These are phyloP conservation scores for Trypanosomatidae sp. DNA, from an alignment of 208 protist genomes.

Conservation along the genomic window DNA sequence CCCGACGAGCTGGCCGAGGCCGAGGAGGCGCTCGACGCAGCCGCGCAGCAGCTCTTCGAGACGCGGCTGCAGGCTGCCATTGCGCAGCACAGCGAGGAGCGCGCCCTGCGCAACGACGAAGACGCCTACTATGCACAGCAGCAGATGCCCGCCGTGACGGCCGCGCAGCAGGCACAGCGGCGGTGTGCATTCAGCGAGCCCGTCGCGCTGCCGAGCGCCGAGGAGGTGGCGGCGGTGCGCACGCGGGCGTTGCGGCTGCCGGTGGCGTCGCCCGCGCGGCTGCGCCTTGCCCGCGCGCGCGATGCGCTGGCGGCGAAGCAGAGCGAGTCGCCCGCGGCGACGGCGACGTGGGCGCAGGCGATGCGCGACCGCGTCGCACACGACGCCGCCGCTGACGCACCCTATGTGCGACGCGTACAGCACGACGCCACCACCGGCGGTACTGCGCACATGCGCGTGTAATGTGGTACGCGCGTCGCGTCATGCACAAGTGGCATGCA, in stretches of 20 bases:
- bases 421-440: too few relatives aligned
- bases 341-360: too few relatives aligned
- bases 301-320: slow-evolving; percentile 25
- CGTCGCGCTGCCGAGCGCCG: slow-evolving; percentile 28
- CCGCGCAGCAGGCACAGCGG: slow-evolving; percentile 8
- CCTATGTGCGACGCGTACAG: too few relatives aligned
- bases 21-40: slow-evolving; percentile 53
- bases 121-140: slow-evolving; percentile 61
- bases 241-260: too few relatives aligned
- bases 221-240: slow-evolving; percentile 27
- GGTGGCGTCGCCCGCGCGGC: slow-evolving; percentile 12
- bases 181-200: slow-evolving; percentile 34
- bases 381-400: too few relatives aligned
- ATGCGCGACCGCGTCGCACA: too few relatives aligned
- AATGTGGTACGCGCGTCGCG: too few relatives aligned
- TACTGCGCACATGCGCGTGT: too few relatives aligned
- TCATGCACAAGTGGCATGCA: too few relatives aligned
- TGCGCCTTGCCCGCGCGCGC: slow-evolving; percentile 20
- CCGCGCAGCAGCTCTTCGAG: slow-evolving; percentile 48
- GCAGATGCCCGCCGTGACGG: slow-evolving; percentile 51
- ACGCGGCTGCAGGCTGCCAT: slow-evolving; percentile 38
- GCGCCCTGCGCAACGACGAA: slow-evolving; percentile 72
- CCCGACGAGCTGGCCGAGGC: slow-evolving; percentile 74
- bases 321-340: too few relatives aligned
- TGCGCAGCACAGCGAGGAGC: slow-evolving; percentile 27